Base-by-base conservation (phyloP, 2,329 filamentous ascomycete genomes). In the Botrytis galanthina region DNA sequence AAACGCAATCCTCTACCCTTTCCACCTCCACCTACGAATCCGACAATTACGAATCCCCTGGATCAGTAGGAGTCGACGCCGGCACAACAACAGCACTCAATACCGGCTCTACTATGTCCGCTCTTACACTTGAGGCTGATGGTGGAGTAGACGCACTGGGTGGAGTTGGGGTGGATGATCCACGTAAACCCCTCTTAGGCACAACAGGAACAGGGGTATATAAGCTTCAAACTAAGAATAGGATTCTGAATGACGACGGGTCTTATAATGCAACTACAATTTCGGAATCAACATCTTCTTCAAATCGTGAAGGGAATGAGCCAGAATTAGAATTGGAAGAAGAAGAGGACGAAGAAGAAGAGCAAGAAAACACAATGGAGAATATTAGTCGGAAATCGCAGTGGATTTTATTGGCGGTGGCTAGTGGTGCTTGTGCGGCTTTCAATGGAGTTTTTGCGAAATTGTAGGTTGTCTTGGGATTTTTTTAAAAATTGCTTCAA, bases 401-500 rank as follows among this genome's bases (percentile, higher is more conserved):
- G 76, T 92, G 90, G 90, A 87, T 95, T 75, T 83, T 91, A 69
- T 87, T 92, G 75, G 92, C 93, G 60, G 81, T 95, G 60, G 89
- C 91, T 67, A 93, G 91, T 79, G 93, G 93, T 75, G 90, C 88
- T 71, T 95, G 92, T 79, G 93, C 93, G 46, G 92, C 93, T 35
- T 91, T 93, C 77, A 96, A 96, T 78, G 93, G 93, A 74, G 80
- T 80, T 4, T 81, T 95, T 84, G 93, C 93, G 0, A 96, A 95
- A 83, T 84, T 96, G 91, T 93, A 83, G 79, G 89, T 85, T 44
- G 39, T 48, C 32, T 26, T 62, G 67, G 42, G 42, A 74, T 35
- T 32, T 71, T 18, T 69, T 57, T 35, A 9, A 1, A 37, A 10
- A 66, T 69, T 20, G 16, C 22, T n/a, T 46, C 26, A 69, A 9